Evolutionary conservation across 352 stramenopile species (phyloP), one percentile per base, ranked within the genome.

Genomic region (Phytophthora cajani): DNA sequence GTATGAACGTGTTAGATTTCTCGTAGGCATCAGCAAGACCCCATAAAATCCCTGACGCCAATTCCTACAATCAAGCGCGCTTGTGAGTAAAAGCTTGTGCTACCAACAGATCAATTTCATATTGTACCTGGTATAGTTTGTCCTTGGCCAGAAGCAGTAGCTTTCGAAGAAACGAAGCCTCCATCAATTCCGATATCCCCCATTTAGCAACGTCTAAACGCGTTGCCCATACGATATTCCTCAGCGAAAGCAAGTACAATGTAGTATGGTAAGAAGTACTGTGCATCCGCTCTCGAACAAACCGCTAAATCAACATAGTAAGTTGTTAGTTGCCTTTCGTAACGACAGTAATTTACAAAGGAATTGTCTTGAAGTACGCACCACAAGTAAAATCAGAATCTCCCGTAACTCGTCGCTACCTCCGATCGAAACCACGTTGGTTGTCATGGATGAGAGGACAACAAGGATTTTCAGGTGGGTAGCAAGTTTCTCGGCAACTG

Each of bases 151-250:
- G 50, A 42, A 62, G 36, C 19, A 74, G 55, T 16, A 74, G 54
- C 11, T 74, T 74, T 44, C 36, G 36, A 17, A 74, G 67, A 12
- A 74, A 74, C 16, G 47, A 57, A 16, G 55, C 7, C 9, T 74
- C 67, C 10, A 44, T 53, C 12, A 74, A 42, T 4, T 71, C 67
- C 11, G 33, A 32, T 27, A 71, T 52, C 17, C 67, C 67, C 67
- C 61, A 74, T 57, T 62, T 69, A 14, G 50, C n/a, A 2, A 74
- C 25, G 0, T 66, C 32, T 36, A 7, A 46, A 9, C 61, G 67
- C 23, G 56, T 64, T 40, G 67, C 67, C 67, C 67, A 74, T 16
- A 74, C 21, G 16, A 74, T 60, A 52, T 74, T 74, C 12, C 47
- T 62, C 11, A 74, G 47, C 36, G 67, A 58, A 6, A 71, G 50